Evolutionary conservation across 345 rosid genomes (phyloP).

Genomic region (Eucalyptus curtisii): DNA sequence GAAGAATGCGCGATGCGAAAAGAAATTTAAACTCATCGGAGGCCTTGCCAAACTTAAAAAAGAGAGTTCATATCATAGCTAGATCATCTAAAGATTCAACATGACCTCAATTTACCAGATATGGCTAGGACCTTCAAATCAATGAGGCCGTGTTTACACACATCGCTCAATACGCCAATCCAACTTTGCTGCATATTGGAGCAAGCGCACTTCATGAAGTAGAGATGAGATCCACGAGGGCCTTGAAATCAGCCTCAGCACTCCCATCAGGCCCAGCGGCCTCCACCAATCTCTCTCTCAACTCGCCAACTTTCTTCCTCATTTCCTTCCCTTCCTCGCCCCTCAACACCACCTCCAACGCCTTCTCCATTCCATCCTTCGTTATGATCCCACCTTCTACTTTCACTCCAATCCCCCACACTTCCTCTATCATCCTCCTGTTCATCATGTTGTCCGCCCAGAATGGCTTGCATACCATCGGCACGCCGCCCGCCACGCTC

Average conservation of each 20-base stretch:
- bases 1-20: background rate
- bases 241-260: conserved; percentile 4
- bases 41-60: too few relatives aligned
- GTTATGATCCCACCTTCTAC: conserved; percentile 18
- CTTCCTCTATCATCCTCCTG: conserved; percentile 30
- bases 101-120: background rate
- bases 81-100: background rate
- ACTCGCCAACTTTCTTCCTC: conserved; percentile 5
- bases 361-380: conserved; percentile 7
- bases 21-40: background rate
- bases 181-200: background rate
- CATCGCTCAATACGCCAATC: background rate
- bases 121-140: background rate
- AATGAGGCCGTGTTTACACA: background rate
- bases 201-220: background rate
- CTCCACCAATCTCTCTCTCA: conserved; percentile 7
- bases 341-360: conserved; percentile 23
- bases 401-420: conserved; percentile 41
- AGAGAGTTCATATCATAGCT: background rate
- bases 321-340: conserved; percentile 21
- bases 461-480: conserved; percentile 49
- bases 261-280: conserved; percentile 15
- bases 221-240: background rate
- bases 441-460: conserved; percentile 43
- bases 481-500: conserved; percentile 39